These are phyloP conservation scores for Selaginella moellendorffii DNA, from an alignment of 75 land plant species.

Conservation along the genomic window DNA sequence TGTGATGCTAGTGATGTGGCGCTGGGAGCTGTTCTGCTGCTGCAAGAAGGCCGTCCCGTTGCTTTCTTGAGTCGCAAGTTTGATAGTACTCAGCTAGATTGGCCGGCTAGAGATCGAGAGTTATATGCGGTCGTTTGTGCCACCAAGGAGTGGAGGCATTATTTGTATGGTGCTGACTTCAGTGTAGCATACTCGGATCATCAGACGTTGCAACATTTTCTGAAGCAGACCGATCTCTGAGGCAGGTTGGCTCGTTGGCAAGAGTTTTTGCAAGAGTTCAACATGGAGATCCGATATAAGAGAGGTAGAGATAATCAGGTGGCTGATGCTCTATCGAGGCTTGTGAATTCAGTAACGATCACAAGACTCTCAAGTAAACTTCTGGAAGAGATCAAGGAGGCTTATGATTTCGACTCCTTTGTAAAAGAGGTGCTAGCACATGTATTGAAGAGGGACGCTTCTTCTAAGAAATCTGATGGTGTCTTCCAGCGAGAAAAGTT, in stretches of 20 bases:
- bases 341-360: no score
- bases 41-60: slow-evolving; percentile 15
- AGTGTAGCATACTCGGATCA: slow-evolving; percentile 5
- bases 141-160: slow-evolving; percentile 17
- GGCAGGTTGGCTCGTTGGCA: no score
- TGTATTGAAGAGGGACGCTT: slow-evolving; percentile 15
- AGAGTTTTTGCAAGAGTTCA: no score
- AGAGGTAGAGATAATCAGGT: no score
- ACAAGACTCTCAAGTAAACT: slow-evolving; percentile 17
- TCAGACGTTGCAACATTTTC: no score
- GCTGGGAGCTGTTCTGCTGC: slow-evolving; percentile 16
- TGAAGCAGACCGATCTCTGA: no score
- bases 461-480: neutral
- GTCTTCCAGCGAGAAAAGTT: neutral
- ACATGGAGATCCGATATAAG: no score
- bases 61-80: slow-evolving; percentile 16
- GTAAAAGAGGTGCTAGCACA: slow-evolving; percentile 18
- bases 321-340: no score
- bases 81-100: neutral
- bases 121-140: slow-evolving; percentile 13
- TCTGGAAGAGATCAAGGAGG: slow-evolving; percentile 16
- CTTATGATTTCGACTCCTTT: slow-evolving; percentile 11
- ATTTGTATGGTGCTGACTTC: slow-evolving; percentile 9
- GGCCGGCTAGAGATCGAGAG: slow-evolving; percentile 19
- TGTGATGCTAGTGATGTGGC: slow-evolving; percentile 18